Evolutionary conservation across 2,329 filamentous ascomycete genomes (phyloP), one percentile per base, ranked within the genome.

Genomic region (Emmonsia crescens): DNA sequence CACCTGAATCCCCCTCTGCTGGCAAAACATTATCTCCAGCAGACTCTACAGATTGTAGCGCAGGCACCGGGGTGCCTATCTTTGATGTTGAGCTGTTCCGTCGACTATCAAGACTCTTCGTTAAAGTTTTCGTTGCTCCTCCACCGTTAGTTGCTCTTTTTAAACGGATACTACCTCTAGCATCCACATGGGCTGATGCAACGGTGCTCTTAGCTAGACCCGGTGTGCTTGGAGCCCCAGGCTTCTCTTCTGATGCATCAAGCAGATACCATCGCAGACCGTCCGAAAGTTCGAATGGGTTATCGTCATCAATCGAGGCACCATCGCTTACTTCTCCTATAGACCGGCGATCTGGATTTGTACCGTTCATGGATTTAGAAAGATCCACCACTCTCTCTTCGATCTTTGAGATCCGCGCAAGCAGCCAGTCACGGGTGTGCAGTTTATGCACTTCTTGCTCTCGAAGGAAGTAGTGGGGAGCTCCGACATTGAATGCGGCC

Each of bases 401-500:
- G 27, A 97, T 86, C 66, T 90, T 91, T 14, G 86, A 86, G 62
- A 99, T 97, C 19, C 94, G 87, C 9, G 94, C 94, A 8, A 99
- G 87, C n/a, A 99, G 85, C 91, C 94, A 99, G 72, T 99, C 94
- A 42, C 93, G 84, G 56, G 86, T 87, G 36, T 87, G 85, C 5
- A 99, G 79, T 64, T 90, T 87, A 75, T 99, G 95, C 0, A 82
- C 83, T 68, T 97, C 93, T 72, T 95, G 89, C 74, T 99, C 94
- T 42, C 91, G 89, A 2, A 99, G 81, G 77, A 99, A 99, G 77
- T 94, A 97, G 73, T 99, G 94, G 9, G 94, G 94, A 63, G 93
- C 96, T 1, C 92, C 93, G 38, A 99, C 89, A 69, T 99, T 99
- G 82, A 99, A 99, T 0, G 94, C 94, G 5, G 94, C 94, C 94